phyloP scores from a whole-genome alignment of 2,329 filamentous ascomycete genomes.

The Mariannaea elegans region DNA sequence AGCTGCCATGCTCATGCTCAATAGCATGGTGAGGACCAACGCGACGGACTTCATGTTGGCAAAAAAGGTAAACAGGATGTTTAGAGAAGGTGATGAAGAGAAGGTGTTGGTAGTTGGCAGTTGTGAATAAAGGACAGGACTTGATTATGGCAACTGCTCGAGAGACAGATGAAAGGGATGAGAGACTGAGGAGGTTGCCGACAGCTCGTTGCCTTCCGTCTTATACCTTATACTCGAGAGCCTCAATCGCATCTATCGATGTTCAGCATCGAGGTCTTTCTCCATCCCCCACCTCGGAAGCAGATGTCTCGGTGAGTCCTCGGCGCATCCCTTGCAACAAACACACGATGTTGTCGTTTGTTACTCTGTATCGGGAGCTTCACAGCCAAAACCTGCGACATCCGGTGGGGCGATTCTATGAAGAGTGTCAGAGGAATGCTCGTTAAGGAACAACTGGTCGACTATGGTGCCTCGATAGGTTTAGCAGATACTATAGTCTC shows the following conservation, averaged over 20 bases:
- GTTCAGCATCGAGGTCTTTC: neutral
- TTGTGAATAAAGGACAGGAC: slow-evolving; percentile 1
- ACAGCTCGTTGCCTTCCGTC: neutral
- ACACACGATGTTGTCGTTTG: neutral
- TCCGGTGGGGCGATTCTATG: neutral
- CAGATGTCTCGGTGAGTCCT: slow-evolving; percentile 26
- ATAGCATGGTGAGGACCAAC: slow-evolving; percentile 16
- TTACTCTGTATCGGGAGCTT: no score
- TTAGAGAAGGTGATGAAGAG: neutral
- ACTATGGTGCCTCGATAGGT: no score
- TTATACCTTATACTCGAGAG: slow-evolving; percentile 19
- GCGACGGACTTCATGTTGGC: slow-evolving; percentile 27
- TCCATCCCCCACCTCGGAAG: neutral
- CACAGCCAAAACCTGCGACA: neutral
- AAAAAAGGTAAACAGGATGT: neutral
- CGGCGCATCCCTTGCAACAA: slow-evolving; percentile 9
- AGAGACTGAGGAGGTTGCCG: neutral
- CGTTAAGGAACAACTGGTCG: neutral
- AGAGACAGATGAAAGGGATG: neutral
- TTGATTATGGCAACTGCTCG: neutral
- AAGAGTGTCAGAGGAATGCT: neutral
- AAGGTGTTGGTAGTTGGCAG: neutral
- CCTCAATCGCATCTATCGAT: neutral
- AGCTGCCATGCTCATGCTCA: slow-evolving; percentile 11
- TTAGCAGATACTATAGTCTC: neutral